phyloP scores from a whole-genome alignment of 2,329 filamentous ascomycete species.

The Colletotrichum cordylinicola region DNA sequence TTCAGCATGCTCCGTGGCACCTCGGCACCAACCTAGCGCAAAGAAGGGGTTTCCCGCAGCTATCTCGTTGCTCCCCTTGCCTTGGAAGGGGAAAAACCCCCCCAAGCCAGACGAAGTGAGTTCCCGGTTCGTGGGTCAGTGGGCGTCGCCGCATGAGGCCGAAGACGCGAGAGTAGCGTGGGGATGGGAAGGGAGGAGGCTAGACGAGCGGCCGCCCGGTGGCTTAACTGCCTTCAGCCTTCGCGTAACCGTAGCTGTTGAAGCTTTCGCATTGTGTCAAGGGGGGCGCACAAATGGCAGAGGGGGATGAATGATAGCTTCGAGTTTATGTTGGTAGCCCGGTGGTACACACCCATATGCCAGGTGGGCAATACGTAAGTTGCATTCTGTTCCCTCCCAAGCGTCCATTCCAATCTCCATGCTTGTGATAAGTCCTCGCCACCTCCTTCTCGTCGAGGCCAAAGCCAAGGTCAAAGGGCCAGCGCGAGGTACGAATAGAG shows the following conservation, averaged over 20 bases:
- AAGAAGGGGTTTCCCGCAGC: background rate
- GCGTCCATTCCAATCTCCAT: background rate
- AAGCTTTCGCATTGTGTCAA: background rate
- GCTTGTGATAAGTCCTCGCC: background rate
- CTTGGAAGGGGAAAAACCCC: background rate
- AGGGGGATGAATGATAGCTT: background rate
- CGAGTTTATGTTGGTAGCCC: background rate
- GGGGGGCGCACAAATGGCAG: background rate
- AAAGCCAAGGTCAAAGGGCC: background rate
- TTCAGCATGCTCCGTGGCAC: background rate
- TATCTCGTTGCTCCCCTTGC: background rate
- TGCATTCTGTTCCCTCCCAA: background rate
- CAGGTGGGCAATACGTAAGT: background rate
- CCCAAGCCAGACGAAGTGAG: background rate
- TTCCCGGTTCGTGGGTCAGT: conserved; percentile 5
- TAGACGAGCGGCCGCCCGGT: conserved; percentile 13
- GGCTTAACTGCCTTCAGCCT: conserved; percentile 15
- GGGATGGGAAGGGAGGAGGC: background rate
- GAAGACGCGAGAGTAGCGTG: conserved; percentile 12
- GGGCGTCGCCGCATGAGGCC: conserved; percentile 15
- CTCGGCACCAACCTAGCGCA: background rate
- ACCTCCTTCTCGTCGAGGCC: background rate
- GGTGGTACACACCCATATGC: background rate
- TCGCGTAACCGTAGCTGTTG: background rate
- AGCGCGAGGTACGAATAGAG: background rate